phyloP scores from a whole-genome alignment of 805 yeast genomes.

The Saccharomycopsis sp. region DNA sequence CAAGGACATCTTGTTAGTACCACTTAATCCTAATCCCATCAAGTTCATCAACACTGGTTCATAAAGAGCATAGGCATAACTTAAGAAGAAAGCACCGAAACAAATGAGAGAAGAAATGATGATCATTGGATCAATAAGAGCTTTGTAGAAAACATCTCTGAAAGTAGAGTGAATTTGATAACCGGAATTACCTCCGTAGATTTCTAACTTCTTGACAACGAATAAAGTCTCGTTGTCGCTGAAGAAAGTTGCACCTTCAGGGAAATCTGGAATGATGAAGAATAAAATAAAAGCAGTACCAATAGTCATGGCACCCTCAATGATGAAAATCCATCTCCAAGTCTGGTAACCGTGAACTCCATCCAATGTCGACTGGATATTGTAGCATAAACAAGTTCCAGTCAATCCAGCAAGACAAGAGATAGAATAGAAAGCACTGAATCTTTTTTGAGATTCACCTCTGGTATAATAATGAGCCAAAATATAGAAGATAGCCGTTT shows the following conservation, averaged over 20 bases:
- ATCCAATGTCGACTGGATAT: constrained; percentile 39
- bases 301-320: constrained; percentile 38
- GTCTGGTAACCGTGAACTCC: constrained; percentile 33
- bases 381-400: constrained; percentile 65
- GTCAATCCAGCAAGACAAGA: constrained; percentile 75
- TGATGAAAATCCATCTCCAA: constrained; percentile 48
- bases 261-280: constrained; percentile 45
- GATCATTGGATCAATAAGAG: constrained; percentile 53
- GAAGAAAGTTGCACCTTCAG: constrained; percentile 36
- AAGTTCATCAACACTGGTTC: constrained; percentile 58
- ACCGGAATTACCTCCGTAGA: constrained; percentile 32
- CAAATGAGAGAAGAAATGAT: constrained; percentile 54
- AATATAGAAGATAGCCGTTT: constrained; percentile 70
- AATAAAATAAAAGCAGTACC: constrained; percentile 29
- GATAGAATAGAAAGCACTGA: constrained; percentile 56
- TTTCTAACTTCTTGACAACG: constrained; percentile 22
- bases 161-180: constrained; percentile 41
- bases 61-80: constrained; percentile 72
- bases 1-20: constrained; percentile 59
- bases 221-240: constrained; percentile 38
- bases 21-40: constrained; percentile 53
- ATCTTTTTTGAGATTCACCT: constrained; percentile 61
- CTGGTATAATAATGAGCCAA: constrained; percentile 61
- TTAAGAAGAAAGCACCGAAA: constrained; percentile 61
- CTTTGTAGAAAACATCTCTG: constrained; percentile 35